Percentiles rank a stretch among this genome's conserved stretches.
These are phyloP conservation scores for Suhomyces maxii DNA, from an alignment of 1,139 yeast species.

Conservation along the genomic window DNA sequence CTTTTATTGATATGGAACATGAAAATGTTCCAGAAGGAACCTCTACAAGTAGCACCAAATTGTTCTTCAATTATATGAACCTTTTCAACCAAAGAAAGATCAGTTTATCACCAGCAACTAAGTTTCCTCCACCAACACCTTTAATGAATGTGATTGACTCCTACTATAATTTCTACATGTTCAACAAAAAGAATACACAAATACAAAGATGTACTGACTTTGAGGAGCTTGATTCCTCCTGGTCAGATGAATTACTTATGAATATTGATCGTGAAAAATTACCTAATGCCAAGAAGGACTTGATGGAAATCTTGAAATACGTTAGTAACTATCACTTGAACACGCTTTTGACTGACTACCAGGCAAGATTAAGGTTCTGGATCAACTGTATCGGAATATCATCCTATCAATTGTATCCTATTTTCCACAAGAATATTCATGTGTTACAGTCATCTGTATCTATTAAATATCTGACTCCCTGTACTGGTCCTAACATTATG, in stretches of 20 bases:
- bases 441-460: constrained; percentile 82
- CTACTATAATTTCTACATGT: constrained; percentile 44
- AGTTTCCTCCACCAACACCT: constrained; percentile 65
- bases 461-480: constrained; percentile 83
- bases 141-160: constrained; percentile 55
- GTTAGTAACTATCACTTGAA: constrained; percentile 34
- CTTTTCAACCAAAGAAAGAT: constrained; percentile 52
- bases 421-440: constrained; percentile 71
- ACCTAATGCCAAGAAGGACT: constrained; percentile 39
- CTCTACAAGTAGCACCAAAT: constrained; percentile 1
- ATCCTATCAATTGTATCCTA: constrained; percentile 47
- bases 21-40: background rate
- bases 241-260: constrained; percentile 30
- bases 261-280: constrained; percentile 27
- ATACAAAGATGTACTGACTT: constrained; percentile 20
- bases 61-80: constrained; percentile 44
- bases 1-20: background rate
- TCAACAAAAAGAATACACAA: constrained; percentile 25
- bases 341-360: constrained; percentile 29
- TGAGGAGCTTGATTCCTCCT: constrained; percentile 23
- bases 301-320: constrained; percentile 40
- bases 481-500: constrained; percentile 83
- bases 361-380: constrained; percentile 41
- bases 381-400: constrained; percentile 39
- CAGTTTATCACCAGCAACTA: constrained; percentile 76